These are phyloP conservation scores for Pichia sp. DNA, from an alignment of 1,139 yeast species.

Conservation along the genomic window DNA sequence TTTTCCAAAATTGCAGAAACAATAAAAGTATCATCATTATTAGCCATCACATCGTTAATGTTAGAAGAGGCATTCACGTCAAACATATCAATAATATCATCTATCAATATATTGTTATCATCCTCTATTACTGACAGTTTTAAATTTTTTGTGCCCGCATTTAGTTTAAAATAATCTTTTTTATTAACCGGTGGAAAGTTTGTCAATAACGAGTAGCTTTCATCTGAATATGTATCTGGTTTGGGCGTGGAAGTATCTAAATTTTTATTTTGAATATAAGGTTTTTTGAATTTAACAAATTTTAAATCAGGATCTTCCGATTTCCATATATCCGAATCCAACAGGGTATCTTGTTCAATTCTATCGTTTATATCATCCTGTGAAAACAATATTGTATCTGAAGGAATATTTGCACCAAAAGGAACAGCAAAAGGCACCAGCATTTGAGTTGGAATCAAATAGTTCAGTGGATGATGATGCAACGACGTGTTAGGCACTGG, in stretches of 20 bases:
- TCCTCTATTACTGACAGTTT: neutral
- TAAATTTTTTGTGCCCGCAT: slow-evolving; percentile 18
- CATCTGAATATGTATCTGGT: slow-evolving; percentile 1
- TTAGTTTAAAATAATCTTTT: slow-evolving; percentile 21
- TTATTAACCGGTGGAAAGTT: slow-evolving; percentile 13
- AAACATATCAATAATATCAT: slow-evolving; percentile 1
- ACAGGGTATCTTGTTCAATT: slow-evolving; percentile 2
- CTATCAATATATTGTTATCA: neutral
- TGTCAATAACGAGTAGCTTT: neutral
- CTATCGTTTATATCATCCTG: slow-evolving; percentile 14
- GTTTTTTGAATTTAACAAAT: slow-evolving; percentile 25
- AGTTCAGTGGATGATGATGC: slow-evolving; percentile 30
- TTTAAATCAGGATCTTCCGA: slow-evolving; percentile 20
- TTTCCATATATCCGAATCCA: slow-evolving; percentile 11
- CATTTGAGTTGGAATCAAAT: slow-evolving; percentile 33
- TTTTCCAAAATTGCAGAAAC: too few relatives aligned
- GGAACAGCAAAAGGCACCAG: slow-evolving; percentile 25
- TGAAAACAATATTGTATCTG: slow-evolving; percentile 10
- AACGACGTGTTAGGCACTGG: slow-evolving; percentile 5
- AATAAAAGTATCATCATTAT: too few relatives aligned
- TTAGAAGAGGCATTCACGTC: too few relatives aligned
- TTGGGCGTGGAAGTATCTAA: neutral
- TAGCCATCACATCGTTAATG: too few relatives aligned
- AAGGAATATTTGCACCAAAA: slow-evolving; percentile 17
- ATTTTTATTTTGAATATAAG: slow-evolving; percentile 6